Percentiles rank a stretch among this genome's conserved stretches.
Conservation (phyloP, 1,139 yeast genomes). For the Magnusiomyces paraingens region DNA sequence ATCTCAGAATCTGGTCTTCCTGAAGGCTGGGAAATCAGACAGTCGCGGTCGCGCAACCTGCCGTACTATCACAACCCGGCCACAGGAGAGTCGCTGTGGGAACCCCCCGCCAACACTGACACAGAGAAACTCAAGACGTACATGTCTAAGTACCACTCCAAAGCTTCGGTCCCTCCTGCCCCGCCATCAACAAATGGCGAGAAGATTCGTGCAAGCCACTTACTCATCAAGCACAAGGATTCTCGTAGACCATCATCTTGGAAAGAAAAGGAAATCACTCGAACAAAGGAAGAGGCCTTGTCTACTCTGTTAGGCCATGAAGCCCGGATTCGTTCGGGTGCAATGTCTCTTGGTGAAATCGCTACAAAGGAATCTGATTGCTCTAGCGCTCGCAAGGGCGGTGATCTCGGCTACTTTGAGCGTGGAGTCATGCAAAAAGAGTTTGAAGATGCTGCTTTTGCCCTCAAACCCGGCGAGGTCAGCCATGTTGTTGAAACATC, state of each 20-base stretch:
- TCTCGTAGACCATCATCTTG: slow-evolving; percentile 90
- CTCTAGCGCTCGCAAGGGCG: slow-evolving; percentile 77
- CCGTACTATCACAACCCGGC: slow-evolving; percentile 74
- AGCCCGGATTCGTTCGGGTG: slow-evolving; percentile 61
- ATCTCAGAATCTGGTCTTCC: slow-evolving; percentile 60
- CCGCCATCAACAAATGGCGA: slow-evolving; percentile 26
- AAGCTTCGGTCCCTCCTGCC: slow-evolving; percentile 18
- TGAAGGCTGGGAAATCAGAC: slow-evolving; percentile 72
- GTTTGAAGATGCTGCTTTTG: slow-evolving; percentile 84
- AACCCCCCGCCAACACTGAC: slow-evolving; percentile 83
- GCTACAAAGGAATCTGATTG: slow-evolving; percentile 88
- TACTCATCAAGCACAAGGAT: slow-evolving; percentile 73
- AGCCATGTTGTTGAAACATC: slow-evolving; percentile 83
- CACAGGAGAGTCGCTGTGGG: slow-evolving; percentile 80
- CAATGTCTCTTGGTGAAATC: slow-evolving; percentile 57
- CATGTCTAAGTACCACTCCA: slow-evolving; percentile 4
- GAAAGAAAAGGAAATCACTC: slow-evolving; percentile 70
- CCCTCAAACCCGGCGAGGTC: slow-evolving; percentile 72
- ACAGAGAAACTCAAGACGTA: slow-evolving; percentile 20
- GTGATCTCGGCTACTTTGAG: slow-evolving; percentile 86
- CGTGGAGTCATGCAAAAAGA: slow-evolving; percentile 92
- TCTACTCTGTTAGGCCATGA: slow-evolving; percentile 54
- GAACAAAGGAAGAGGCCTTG: slow-evolving; percentile 79
- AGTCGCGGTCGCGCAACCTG: slow-evolving; percentile 73
- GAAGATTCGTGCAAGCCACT: slow-evolving; percentile 65